Evolutionary conservation across 306 rosid species (phyloP).

Genomic region (Citrullus amarus): DNA sequence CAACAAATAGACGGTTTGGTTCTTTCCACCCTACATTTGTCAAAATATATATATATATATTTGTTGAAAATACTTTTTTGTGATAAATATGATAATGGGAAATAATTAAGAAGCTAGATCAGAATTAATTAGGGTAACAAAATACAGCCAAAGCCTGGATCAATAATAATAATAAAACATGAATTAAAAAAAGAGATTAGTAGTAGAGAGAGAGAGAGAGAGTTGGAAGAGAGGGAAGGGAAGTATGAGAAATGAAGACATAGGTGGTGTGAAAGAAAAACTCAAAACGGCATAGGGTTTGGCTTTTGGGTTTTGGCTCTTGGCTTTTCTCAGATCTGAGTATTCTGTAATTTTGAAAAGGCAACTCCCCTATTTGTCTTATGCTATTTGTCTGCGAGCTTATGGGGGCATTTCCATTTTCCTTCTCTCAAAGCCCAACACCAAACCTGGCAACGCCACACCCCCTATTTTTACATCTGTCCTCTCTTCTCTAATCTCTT

Average conservation of each 20-base stretch:
- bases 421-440: not conserved
- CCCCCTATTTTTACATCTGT: not conserved
- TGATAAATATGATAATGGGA: too few species aligned
- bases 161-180: not conserved
- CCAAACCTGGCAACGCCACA: not conserved
- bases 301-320: not conserved
- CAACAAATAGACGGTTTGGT: too few species aligned
- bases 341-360: not conserved
- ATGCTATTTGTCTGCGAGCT: not conserved
- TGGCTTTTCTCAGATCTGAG: not conserved
- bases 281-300: not conserved
- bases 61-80: too few species aligned
- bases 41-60: too few species aligned
- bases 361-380: conserved; percentile 1
- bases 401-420: not conserved
- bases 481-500: not conserved
- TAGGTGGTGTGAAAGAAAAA: not conserved
- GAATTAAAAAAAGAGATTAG: not conserved
- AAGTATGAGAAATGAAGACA: not conserved
- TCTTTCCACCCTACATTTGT: too few species aligned
- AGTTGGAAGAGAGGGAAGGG: too few species aligned
- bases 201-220: not conserved
- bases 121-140: not conserved
- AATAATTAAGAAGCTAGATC: too few species aligned
- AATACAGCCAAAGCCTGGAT: not conserved